Evolutionary conservation across 2,329 filamentous ascomycete genomes (phyloP).

Genomic region (Berkeleyomyces basicola): DNA sequence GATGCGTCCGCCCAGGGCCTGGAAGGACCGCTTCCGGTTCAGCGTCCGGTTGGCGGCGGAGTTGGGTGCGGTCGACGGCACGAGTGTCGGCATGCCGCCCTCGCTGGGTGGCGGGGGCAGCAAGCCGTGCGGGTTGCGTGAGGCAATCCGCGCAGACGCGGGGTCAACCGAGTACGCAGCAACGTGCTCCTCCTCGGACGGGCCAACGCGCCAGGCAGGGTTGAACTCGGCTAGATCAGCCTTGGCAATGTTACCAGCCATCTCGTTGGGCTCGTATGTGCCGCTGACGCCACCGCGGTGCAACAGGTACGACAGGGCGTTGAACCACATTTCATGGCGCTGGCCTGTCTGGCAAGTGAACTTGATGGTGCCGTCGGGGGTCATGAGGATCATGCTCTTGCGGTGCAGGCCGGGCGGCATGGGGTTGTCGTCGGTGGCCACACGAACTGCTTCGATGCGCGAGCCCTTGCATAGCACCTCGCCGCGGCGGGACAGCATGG

Average conservation of each 20-base stretch:
- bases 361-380: slow-evolving; percentile 75
- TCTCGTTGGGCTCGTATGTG: slow-evolving; percentile 35
- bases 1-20: slow-evolving; percentile 41
- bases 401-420: slow-evolving; percentile 87
- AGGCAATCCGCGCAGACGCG: slow-evolving; percentile 3
- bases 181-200: slow-evolving; percentile 10
- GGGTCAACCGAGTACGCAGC: slow-evolving; percentile 9
- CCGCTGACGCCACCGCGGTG: slow-evolving; percentile 54
- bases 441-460: slow-evolving; percentile 78
- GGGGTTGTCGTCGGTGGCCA: slow-evolving; percentile 87
- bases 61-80: not conserved
- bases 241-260: slow-evolving; percentile 38
- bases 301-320: slow-evolving; percentile 83
- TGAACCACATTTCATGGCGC: slow-evolving; percentile 97
- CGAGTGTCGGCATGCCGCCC: slow-evolving; percentile 18
- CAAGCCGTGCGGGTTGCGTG: slow-evolving; percentile 17
- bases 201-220: slow-evolving; percentile 29
- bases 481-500: slow-evolving; percentile 56
- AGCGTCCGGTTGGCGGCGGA: slow-evolving; percentile 18
- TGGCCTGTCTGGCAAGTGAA: slow-evolving; percentile 90
- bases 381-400: slow-evolving; percentile 82
- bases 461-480: slow-evolving; percentile 78
- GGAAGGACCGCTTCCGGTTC: slow-evolving; percentile 20
- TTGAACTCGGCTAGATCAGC: slow-evolving; percentile 70
- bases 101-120: slow-evolving; percentile 31